Percentiles rank a stretch among this genome's conserved stretches.
These are phyloP conservation scores for Solanum piurae DNA, from an alignment of 257 asterid species.

Conservation along the genomic window DNA sequence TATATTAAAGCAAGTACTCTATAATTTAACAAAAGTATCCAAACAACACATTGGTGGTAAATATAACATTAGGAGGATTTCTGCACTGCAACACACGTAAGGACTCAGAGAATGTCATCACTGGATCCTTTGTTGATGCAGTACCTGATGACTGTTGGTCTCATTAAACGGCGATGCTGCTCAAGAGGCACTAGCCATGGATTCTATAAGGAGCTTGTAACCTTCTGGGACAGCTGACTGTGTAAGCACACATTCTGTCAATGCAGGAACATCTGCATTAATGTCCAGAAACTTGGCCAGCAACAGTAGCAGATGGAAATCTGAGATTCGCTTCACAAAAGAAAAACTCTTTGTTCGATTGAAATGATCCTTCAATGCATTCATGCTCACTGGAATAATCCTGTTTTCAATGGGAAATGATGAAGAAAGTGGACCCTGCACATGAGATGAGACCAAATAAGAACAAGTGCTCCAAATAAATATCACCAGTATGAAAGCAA, in stretches of 20 bases:
- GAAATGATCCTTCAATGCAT: slow-evolving; percentile 65
- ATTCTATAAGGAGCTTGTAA: slow-evolving; percentile 77
- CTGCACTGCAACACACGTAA: not conserved
- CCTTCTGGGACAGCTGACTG: slow-evolving; percentile 77
- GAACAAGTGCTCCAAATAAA: not conserved
- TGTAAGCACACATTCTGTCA: slow-evolving; percentile 59
- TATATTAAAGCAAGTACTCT: not conserved
- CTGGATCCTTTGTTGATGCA: not conserved
- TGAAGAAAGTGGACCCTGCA: slow-evolving; percentile 87
- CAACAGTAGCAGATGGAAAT: slow-evolving; percentile 77
- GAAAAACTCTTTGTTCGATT: slow-evolving; percentile 59
- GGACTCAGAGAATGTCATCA: not conserved
- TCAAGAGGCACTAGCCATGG: slow-evolving; percentile 52
- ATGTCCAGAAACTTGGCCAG: slow-evolving; percentile 63
- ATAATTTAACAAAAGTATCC: not conserved
- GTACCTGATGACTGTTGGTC: not conserved
- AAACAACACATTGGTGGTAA: not conserved
- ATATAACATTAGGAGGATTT: not conserved
- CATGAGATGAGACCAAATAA: slow-evolving; percentile 1
- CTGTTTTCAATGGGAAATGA: slow-evolving; percentile 89
- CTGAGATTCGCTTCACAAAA: slow-evolving; percentile 76
- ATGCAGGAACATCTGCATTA: slow-evolving; percentile 73
- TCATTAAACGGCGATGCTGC: not conserved
- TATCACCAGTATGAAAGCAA: not conserved
- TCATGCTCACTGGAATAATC: slow-evolving; percentile 34